These are phyloP conservation scores for Tremellales sp. DNA, from an alignment of 1,284 basidiomycete species.

Conservation along the genomic window DNA sequence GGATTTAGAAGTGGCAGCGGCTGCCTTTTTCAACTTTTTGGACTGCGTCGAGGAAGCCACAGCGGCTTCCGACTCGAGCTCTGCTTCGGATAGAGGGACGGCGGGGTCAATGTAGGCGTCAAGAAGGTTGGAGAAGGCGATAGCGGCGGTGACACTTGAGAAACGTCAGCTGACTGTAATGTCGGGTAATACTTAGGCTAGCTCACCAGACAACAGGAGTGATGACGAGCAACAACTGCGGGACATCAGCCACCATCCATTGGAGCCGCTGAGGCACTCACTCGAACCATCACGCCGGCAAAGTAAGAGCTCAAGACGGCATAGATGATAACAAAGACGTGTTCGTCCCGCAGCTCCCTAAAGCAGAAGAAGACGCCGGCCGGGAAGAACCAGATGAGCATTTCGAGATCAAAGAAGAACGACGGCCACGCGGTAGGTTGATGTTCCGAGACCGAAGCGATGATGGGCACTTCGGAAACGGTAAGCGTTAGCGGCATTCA, in stretches of 20 bases:
- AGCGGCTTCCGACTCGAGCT: constrained; percentile 8
- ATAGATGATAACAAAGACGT: constrained; percentile 99
- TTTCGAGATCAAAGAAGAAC: constrained; percentile 98
- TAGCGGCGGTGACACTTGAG: constrained; percentile 85
- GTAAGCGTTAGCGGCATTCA: not conserved
- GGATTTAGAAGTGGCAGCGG: constrained; percentile 43
- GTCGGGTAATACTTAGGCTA: too few species aligned
- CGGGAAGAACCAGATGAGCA: constrained; percentile 97
- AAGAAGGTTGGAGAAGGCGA: constrained; percentile 82
- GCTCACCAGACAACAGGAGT: constrained; percentile 45
- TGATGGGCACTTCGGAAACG: constrained; percentile 71
- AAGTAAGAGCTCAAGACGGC: constrained; percentile 95
- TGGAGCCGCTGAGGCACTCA: not conserved
- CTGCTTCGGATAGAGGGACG: constrained; percentile 36
- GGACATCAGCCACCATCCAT: not conserved
- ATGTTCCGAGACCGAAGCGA: constrained; percentile 99
- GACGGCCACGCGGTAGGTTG: constrained; percentile 99
- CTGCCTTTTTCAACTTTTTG: constrained; percentile 61
- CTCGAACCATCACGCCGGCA: constrained; percentile 97
- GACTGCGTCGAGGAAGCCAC: constrained; percentile 24
- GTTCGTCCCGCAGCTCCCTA: constrained; percentile 90
- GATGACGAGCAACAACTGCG: constrained; percentile 46
- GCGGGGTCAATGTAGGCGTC: constrained; percentile 78
- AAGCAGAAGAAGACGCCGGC: constrained; percentile 93
- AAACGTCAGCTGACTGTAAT: not conserved